Evolutionary conservation across 352 stramenopile species (phyloP), one percentile per base, ranked within the genome.

Genomic region (Pythium folliculosum): DNA sequence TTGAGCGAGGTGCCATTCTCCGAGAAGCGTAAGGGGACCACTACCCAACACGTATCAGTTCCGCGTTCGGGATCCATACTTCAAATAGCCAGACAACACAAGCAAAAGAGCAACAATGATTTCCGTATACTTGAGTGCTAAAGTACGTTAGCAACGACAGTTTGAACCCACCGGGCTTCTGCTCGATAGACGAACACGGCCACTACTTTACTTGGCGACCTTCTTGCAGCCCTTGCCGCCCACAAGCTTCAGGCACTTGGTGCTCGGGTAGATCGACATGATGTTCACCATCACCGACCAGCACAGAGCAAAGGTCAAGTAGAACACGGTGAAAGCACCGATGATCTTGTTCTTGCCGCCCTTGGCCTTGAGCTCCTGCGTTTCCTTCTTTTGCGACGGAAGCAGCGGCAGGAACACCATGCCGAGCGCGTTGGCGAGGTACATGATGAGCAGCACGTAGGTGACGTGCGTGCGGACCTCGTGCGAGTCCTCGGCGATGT

Each of bases 391-490:
- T 40, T 77, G 70, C 13, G 51, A 21, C n/a, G 70, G 70, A 30
- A 77, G 52, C 45, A 73, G 37, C 35, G 43, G 38, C 17, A 88
- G 47, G 50, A 79, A 82, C 6, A n/a, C 19, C 59, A 80, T 72
- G 5, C 68, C 73, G 17, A 74, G 38, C 21, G 86, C 37, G 38
- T 62, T 84, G 63, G 78, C 72, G 1, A 38, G 54, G 63, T 80
- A 82, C 48, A 72, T 75, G 40, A 88, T 85, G 14, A 82, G 58
- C 35, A 79, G 44, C 8, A 70, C 73, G 58, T 72, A 81, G 17
- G 79, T 78, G 21, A 84, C 72, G 19, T 88, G 67, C 45, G 25
- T 56, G 10, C 77, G 75, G 25, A 81, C 45, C 0, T 63, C 65
- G 44, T 72, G 17, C 25, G 77, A 68, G 58, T 88, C 80, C 14